A percentile compares a stretch with the other conserved stretches of the same genome.
phyloP scores from a whole-genome alignment of 768 basidiomycete species.

The Boletus vinaceobasis region DNA sequence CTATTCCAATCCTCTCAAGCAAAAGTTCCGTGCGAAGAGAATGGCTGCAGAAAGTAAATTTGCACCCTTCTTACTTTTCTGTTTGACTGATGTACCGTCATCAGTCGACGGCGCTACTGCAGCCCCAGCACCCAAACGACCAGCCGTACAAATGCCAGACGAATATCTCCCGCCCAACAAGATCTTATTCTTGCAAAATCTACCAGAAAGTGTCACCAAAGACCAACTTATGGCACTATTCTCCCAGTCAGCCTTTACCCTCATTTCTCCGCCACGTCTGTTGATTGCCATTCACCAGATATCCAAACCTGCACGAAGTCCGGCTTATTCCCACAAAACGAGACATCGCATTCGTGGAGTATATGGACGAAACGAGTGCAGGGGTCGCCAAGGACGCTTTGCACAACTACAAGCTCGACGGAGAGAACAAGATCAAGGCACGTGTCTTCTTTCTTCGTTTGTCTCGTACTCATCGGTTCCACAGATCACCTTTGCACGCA shows the following conservation, averaged over 20 bases:
- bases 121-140: constrained; percentile 66
- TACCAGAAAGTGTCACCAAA: constrained; percentile 90
- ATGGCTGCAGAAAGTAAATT: constrained; percentile 73
- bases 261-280: background rate
- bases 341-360: constrained; percentile 99
- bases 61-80: constrained; percentile 1
- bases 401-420: constrained; percentile 97
- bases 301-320: constrained; percentile 94
- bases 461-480: constrained; percentile 9
- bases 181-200: constrained; percentile 95
- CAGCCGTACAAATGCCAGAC: constrained; percentile 96
- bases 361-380: constrained; percentile 87
- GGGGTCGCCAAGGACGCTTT: constrained; percentile 91
- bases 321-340: constrained; percentile 97
- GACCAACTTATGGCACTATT: constrained; percentile 90
- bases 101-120: constrained; percentile 69
- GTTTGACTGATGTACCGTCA: constrained; percentile 1
- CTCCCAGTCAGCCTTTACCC: constrained; percentile 63
- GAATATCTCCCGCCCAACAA: constrained; percentile 99
- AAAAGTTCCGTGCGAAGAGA: constrained; percentile 79
- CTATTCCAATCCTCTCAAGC: constrained; percentile 86
- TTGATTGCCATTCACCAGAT: constrained; percentile 44
- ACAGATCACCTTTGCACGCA: constrained; percentile 74
- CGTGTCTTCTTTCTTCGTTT: constrained; percentile 8
- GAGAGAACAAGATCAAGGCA: constrained; percentile 98